Evolutionary conservation across 2,329 filamentous ascomycete genomes (phyloP).

Genomic region (Diaporthe sp.): DNA sequence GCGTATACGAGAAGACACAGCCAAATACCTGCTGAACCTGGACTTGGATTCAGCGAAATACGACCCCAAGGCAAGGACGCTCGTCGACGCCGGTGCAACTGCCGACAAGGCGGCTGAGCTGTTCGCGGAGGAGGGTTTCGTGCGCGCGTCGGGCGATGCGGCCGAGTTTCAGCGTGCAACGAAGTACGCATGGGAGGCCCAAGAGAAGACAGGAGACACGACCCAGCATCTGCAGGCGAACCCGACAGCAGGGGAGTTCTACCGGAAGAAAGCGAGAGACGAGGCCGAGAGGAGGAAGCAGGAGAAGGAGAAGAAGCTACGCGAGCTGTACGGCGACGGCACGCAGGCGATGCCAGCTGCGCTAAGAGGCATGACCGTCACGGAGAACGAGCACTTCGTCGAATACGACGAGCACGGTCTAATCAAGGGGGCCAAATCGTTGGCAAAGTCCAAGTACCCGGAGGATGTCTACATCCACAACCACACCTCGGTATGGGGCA

Average conservation of each 20-base stretch:
- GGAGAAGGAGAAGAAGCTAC: conserved; percentile 75
- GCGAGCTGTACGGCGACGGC: conserved; percentile 82
- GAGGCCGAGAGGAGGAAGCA: conserved; percentile 77
- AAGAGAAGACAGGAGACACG: conserved; percentile 83
- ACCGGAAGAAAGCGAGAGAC: conserved; percentile 81
- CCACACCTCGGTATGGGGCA: conserved; percentile 92
- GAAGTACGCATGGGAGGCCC: conserved; percentile 92
- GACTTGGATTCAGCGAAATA: conserved; percentile 98
- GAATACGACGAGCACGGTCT: conserved; percentile 93
- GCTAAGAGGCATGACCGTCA: conserved; percentile 74
- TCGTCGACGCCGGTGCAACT: conserved; percentile 86
- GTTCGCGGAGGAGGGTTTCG: conserved; percentile 93
- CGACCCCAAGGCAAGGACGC: conserved; percentile 92
- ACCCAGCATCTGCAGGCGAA: conserved; percentile 94
- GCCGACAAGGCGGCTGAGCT: conserved; percentile 82
- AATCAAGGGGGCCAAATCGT: conserved; percentile 86
- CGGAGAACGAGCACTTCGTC: conserved; percentile 86
- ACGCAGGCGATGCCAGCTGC: conserved; percentile 68
- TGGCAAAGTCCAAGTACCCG: conserved; percentile 88
- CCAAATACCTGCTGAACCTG: conserved; percentile 94
- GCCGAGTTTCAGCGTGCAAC: conserved; percentile 92
- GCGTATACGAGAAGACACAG: conserved; percentile 93
- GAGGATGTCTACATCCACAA: conserved; percentile 93
- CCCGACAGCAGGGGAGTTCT: conserved; percentile 89
- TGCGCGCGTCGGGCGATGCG: conserved; percentile 89